A percentile compares a stretch with the other conserved stretches of the same genome.
These are phyloP conservation scores for Ramaria sp. DNA, from an alignment of 768 basidiomycete genomes.

Conservation along the genomic window DNA sequence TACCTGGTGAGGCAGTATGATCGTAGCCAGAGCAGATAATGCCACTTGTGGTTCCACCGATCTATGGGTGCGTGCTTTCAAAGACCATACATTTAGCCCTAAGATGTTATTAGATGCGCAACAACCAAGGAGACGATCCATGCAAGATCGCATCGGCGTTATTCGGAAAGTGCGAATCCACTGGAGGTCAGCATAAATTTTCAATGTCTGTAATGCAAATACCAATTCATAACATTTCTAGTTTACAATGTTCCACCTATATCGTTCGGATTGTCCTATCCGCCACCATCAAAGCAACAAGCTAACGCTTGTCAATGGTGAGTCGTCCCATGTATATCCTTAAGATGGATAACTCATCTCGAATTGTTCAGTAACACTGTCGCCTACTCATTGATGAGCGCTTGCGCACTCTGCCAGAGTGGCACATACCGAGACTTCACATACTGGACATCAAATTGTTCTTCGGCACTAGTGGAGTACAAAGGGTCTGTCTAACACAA, in stretches of 20 bases:
- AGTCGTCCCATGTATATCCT: neutral
- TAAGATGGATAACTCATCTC: neutral
- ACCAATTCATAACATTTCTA: neutral
- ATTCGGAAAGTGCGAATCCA: neutral
- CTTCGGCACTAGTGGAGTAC: neutral
- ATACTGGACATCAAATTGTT: neutral
- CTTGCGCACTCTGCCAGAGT: conserved; percentile 48
- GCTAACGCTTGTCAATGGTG: neutral
- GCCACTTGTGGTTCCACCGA: neutral
- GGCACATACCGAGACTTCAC: conserved; percentile 8
- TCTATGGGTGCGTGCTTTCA: neutral
- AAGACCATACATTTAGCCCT: neutral
- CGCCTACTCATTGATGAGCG: conserved; percentile 42
- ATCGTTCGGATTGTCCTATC: neutral
- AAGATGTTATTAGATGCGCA: neutral
- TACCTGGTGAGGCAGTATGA: neutral
- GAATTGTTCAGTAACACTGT: conserved; percentile 31
- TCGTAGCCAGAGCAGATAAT: neutral
- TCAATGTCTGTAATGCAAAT: neutral
- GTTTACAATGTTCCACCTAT: neutral
- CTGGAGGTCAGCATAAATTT: neutral
- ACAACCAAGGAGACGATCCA: neutral
- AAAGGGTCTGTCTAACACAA: neutral
- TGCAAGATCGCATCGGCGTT: neutral
- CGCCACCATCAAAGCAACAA: neutral